Percentiles rank a stretch among this genome's conserved stretches.
Evolutionary conservation across 805 yeast species (phyloP).

Genomic region (Isabelozyma gotoi): DNA sequence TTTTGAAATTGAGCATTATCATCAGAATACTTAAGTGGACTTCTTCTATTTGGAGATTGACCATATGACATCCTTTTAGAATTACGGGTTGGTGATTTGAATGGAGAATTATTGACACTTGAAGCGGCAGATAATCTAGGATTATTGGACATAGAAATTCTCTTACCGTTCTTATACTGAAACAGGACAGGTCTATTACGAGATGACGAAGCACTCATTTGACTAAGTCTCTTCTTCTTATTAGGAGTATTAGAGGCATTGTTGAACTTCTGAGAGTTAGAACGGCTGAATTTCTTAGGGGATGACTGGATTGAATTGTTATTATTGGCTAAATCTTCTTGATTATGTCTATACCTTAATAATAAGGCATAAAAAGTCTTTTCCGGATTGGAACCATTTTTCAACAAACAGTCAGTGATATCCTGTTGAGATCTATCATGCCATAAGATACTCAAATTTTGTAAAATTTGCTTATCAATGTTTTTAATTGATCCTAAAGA

Average conservation of each 20-base stretch:
- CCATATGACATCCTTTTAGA: constrained; percentile 16
- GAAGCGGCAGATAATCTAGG: constrained; percentile 26
- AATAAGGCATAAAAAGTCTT: constrained; percentile 47
- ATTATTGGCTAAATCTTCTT: constrained; percentile 20
- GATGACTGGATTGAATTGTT: constrained; percentile 4
- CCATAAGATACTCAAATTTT: constrained; percentile 58
- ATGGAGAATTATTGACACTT: constrained; percentile 33
- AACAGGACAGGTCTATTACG: constrained; percentile 40
- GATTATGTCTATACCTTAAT: constrained; percentile 43
- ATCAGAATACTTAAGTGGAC: constrained; percentile 6
- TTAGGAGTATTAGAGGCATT: constrained; percentile 21
- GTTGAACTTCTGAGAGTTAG: constrained; percentile 13
- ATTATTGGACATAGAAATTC: constrained; percentile 15
- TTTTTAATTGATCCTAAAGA: constrained; percentile 48
- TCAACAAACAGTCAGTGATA: constrained; percentile 34
- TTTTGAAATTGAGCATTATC: constrained; percentile 3
- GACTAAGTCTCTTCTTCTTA: constrained; percentile 24
- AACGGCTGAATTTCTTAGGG: not conserved
- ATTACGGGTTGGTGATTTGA: constrained; percentile 18
- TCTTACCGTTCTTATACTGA: constrained; percentile 35
- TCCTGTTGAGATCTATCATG: constrained; percentile 49
- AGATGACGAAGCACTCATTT: constrained; percentile 32
- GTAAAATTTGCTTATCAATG: constrained; percentile 53
- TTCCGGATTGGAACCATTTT: constrained; percentile 42
- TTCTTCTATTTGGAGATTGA: constrained; percentile 13